These are phyloP conservation scores for Aspergillus indologenus DNA, from an alignment of 495 filamentous ascomycete genomes.

Conservation along the genomic window DNA sequence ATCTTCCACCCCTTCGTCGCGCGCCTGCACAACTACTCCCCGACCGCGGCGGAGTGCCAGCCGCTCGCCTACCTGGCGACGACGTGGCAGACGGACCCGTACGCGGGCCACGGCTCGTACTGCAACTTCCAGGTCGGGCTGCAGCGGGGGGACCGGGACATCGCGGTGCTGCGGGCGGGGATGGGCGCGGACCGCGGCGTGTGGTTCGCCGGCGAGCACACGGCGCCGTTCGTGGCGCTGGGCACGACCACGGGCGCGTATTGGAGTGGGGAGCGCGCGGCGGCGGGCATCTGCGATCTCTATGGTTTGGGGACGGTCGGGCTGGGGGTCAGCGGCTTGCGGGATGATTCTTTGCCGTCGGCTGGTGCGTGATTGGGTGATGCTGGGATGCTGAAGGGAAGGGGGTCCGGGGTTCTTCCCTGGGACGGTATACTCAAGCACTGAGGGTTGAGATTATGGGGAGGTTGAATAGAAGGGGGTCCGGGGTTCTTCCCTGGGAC, in stretches of 20 bases:
- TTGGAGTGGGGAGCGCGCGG: constrained; percentile 85
- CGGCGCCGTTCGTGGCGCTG: constrained; percentile 66
- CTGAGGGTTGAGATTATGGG: too few relatives aligned
- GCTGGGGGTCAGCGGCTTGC: constrained; percentile 18
- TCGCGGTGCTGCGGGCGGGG: constrained; percentile 69
- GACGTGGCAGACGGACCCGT: constrained; percentile 75
- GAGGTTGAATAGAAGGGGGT: too few relatives aligned
- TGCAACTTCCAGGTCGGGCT: constrained; percentile 83
- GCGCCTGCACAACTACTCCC: constrained; percentile 62
- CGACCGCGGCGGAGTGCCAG: constrained; percentile 51
- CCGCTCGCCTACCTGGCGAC: constrained; percentile 66
- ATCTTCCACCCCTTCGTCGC: constrained; percentile 66
- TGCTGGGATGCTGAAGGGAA: neutral
- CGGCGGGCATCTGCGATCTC: constrained; percentile 53
- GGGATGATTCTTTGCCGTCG: constrained; percentile 42
- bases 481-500: too few relatives aligned
- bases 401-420: too few relatives aligned
- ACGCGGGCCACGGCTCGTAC: constrained; percentile 89
- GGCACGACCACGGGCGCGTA: constrained; percentile 42
- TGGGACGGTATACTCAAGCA: too few relatives aligned
- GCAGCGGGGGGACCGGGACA: constrained; percentile 62
- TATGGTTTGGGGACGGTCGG: constrained; percentile 32
- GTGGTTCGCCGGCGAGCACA: constrained; percentile 96
- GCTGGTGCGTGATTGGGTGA: neutral
- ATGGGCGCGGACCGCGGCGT: constrained; percentile 60